A percentile compares a stretch with the other conserved stretches of the same genome.
Evolutionary conservation across 108 stramenopile species (phyloP).

Genomic region (Nitzschia sp.): DNA sequence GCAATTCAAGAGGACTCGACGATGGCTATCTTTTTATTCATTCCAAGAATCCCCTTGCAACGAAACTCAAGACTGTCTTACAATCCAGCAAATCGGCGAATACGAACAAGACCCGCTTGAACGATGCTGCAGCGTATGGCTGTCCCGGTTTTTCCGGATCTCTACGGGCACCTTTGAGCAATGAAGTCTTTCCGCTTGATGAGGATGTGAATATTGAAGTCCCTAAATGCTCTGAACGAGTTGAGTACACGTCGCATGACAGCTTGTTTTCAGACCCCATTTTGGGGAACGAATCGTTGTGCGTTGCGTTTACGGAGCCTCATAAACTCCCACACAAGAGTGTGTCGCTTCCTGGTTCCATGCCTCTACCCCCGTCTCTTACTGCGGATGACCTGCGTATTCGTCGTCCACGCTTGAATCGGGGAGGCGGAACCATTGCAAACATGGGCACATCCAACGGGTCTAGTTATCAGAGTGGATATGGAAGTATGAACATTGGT

Average conservation of each 20-base stretch:
- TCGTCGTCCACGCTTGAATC: conserved; percentile 72
- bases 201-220: conserved; percentile 50
- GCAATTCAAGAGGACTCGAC: conserved; percentile 79
- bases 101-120: conserved; percentile 45
- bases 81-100: conserved; percentile 48
- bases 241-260: conserved; percentile 48
- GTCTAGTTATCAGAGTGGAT: conserved; percentile 70
- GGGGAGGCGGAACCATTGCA: conserved; percentile 81
- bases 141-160: conserved; percentile 64
- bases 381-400: conserved; percentile 71
- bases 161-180: conserved; percentile 71
- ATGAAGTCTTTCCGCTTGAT: conserved; percentile 65
- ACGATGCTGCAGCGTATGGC: conserved; percentile 52
- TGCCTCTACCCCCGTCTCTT: conserved; percentile 53
- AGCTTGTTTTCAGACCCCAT: conserved; percentile 56
- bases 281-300: conserved; percentile 61
- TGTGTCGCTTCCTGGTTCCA: conserved; percentile 64
- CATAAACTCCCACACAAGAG: conserved; percentile 68
- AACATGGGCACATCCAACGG: conserved; percentile 72
- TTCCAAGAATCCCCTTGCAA: conserved; percentile 52
- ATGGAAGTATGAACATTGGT: conserved; percentile 85
- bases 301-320: conserved; percentile 83
- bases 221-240: conserved; percentile 53
- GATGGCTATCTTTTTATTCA: conserved; percentile 87
- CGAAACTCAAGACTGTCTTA: conserved; percentile 50